Evolutionary conservation across 306 rosid genomes (phyloP).

Genomic region (Vigna unguiculata): DNA sequence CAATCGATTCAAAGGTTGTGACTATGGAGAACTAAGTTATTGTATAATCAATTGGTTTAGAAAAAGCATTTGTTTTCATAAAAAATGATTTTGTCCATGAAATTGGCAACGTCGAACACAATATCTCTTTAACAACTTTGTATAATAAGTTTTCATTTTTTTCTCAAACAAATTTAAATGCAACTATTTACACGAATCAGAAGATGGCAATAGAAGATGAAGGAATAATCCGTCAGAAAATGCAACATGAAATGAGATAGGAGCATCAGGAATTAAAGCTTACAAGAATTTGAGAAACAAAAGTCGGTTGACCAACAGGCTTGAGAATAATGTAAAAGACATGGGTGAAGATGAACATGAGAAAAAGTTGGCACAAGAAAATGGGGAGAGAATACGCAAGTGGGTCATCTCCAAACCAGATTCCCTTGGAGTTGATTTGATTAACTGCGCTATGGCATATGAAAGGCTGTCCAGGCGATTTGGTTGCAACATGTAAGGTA

Average conservation of each 20-base stretch:
- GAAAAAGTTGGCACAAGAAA: slow-evolving; percentile 61
- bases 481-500: neutral
- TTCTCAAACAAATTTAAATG: neutral
- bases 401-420: slow-evolving; percentile 65
- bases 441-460: slow-evolving; percentile 45
- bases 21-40: neutral
- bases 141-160: neutral
- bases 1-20: neutral
- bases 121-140: neutral
- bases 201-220: slow-evolving; percentile 3
- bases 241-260: neutral
- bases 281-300: slow-evolving; percentile 70
- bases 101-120: neutral
- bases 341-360: slow-evolving; percentile 55
- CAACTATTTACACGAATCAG: neutral
- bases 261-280: slow-evolving; percentile 9
- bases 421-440: slow-evolving; percentile 52
- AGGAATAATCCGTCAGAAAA: neutral
- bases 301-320: slow-evolving; percentile 66
- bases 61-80: neutral
- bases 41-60: neutral
- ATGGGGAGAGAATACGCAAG: slow-evolving; percentile 54
- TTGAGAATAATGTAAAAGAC: slow-evolving; percentile 53
- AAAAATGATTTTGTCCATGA: slow-evolving; percentile 3
- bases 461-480: slow-evolving; percentile 27